A percentile compares a stretch with the other conserved stretches of the same genome.
Conservation (phyloP, 225 moss, liverwort and hornwort species). For the Bryum argenteum region DNA sequence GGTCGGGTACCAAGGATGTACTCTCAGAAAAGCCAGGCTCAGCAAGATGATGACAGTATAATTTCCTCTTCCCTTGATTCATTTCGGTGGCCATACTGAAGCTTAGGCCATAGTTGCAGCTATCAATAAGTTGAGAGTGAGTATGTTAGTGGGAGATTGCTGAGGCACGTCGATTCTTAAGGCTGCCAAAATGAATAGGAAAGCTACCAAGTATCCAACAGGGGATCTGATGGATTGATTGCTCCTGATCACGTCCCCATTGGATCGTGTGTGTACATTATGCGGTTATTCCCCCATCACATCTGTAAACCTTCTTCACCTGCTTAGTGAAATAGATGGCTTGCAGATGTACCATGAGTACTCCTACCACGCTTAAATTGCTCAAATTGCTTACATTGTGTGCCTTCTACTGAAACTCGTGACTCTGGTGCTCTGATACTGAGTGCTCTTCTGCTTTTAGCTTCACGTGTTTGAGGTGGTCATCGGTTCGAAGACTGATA, state of each 20-base stretch:
- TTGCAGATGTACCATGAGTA: background rate
- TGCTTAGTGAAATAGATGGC: slow-evolving; percentile 16
- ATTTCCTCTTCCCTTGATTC: slow-evolving; percentile 12
- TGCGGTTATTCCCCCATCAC: slow-evolving; percentile 25
- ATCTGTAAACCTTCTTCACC: slow-evolving; percentile 32
- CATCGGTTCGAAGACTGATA: too few species aligned
- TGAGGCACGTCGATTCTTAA: slow-evolving; percentile 17
- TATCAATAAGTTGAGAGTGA: slow-evolving; percentile 25
- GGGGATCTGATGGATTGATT: slow-evolving; percentile 11
- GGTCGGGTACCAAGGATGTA: slow-evolving; percentile 25
- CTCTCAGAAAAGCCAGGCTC: slow-evolving; percentile 35
- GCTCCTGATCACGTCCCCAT: slow-evolving; percentile 16
- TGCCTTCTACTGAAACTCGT: background rate
- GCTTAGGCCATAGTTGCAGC: slow-evolving; percentile 27
- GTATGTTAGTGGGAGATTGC: slow-evolving; percentile 29
- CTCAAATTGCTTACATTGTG: slow-evolving; percentile 3
- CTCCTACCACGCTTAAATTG: slow-evolving; percentile 3
- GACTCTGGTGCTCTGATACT: too few species aligned
- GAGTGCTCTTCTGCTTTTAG: too few species aligned
- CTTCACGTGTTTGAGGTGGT: too few species aligned
- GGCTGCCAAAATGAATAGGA: slow-evolving; percentile 13
- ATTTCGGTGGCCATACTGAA: slow-evolving; percentile 14
- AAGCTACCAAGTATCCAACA: slow-evolving; percentile 22
- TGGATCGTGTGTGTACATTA: slow-evolving; percentile 44
- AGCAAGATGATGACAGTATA: slow-evolving; percentile 45